Percentiles rank a stretch among this genome's conserved stretches.
Evolutionary conservation across 2,329 filamentous ascomycete species (phyloP).

Genomic region (Paracorniculantispora psalliotae): DNA sequence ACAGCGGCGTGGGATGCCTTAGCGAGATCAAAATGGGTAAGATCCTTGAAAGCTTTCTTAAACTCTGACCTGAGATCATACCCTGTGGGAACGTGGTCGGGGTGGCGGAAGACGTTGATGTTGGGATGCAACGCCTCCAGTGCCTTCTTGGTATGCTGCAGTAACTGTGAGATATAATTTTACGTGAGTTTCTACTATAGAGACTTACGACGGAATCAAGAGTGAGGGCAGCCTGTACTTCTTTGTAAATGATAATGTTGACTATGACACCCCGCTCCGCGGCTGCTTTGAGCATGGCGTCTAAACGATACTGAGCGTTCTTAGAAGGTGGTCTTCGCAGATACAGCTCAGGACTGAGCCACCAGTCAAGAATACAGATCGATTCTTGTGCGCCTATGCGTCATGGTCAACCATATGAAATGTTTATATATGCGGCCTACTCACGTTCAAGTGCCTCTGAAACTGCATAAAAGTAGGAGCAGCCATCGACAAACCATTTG

Average conservation of each 20-base stretch:
- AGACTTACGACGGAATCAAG: conserved; percentile 42
- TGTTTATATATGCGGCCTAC: conserved; percentile 1
- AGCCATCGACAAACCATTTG: conserved; percentile 87
- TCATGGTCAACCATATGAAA: background rate
- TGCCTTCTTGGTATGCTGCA: conserved; percentile 70
- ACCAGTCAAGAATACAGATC: conserved; percentile 87
- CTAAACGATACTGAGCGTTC: conserved; percentile 79
- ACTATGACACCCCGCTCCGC: conserved; percentile 80
- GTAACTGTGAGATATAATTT: conserved; percentile 24
- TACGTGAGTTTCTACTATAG: conserved; percentile 13
- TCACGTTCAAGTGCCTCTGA: conserved; percentile 67
- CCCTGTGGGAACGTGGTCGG: conserved; percentile 76
- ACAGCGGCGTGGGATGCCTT: conserved; percentile 68
- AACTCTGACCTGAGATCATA: conserved; percentile 65
- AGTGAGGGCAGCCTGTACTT: conserved; percentile 76
- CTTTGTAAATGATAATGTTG: conserved; percentile 88
- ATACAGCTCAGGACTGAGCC: conserved; percentile 85
- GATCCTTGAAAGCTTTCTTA: conserved; percentile 51
- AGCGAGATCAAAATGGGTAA: conserved; percentile 50
- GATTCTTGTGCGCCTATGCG: conserved; percentile 60
- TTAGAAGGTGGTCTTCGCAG: conserved; percentile 74
- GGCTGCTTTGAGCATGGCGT: conserved; percentile 75
- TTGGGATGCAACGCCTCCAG: conserved; percentile 76
- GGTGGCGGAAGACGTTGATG: conserved; percentile 84
- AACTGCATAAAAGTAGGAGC: conserved; percentile 81